These are phyloP conservation scores for Tulasnella sp. DNA, from an alignment of 768 basidiomycete species.

Conservation along the genomic window DNA sequence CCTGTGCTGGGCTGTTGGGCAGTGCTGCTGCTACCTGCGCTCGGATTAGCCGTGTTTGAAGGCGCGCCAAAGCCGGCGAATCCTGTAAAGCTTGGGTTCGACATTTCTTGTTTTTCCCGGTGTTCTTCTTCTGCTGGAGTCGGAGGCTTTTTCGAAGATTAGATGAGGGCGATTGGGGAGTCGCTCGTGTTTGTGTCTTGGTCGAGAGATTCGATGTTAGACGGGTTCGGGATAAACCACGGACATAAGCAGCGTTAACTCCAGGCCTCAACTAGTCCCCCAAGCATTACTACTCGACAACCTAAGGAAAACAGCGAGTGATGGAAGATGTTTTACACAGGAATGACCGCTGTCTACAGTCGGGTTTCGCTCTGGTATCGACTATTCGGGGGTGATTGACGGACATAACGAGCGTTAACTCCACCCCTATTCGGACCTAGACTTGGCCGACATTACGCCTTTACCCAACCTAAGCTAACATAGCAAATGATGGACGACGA, in stretches of 20 bases:
- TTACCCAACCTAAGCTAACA: background rate
- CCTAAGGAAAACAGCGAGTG: too few species aligned
- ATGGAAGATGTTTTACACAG: too few species aligned
- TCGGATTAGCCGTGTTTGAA: background rate
- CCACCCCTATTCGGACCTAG: background rate
- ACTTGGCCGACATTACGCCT: background rate
- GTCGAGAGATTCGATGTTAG: background rate
- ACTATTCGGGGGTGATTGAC: background rate
- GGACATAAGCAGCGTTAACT: too few species aligned
- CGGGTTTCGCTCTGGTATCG: too few species aligned
- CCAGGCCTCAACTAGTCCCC: too few species aligned
- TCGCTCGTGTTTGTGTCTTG: background rate
- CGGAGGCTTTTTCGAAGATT: background rate
- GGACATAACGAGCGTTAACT: background rate
- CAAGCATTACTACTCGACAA: too few species aligned
- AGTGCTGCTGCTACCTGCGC: slow-evolving; percentile 8
- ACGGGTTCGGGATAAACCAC: too few species aligned
- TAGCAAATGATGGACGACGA: slow-evolving; percentile 23
- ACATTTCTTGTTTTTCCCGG: too few species aligned
- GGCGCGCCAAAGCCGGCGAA: slow-evolving; percentile 9
- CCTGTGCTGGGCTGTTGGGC: slow-evolving; percentile 36
- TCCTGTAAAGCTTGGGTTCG: background rate
- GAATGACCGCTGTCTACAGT: too few species aligned
- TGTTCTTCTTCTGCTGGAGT: too few species aligned
- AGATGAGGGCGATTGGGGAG: background rate